phyloP scores from a whole-genome alignment of 495 filamentous ascomycete species.

The Friedmanniomyces simplex region DNA sequence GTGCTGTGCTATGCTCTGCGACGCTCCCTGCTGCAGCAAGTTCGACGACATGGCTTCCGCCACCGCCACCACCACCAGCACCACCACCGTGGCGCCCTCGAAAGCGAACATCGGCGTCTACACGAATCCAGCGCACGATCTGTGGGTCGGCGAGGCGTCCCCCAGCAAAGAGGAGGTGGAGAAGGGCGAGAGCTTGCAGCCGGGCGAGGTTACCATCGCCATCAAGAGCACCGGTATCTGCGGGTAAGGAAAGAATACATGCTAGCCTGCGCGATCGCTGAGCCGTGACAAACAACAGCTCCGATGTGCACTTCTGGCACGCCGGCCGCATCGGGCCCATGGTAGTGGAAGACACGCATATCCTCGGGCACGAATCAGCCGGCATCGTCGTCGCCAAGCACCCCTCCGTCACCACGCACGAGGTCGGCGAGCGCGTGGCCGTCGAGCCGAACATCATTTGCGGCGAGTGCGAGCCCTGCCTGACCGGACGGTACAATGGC shows the following conservation, averaged over 20 bases:
- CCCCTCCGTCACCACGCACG: slow-evolving; percentile 61
- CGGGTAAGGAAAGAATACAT: slow-evolving; percentile 53
- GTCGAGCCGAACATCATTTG: slow-evolving; percentile 89
- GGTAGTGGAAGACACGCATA: slow-evolving; percentile 77
- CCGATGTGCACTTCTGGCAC: slow-evolving; percentile 94
- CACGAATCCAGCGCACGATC: slow-evolving; percentile 82
- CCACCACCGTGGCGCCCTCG: slow-evolving; percentile 22
- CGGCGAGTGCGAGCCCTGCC: slow-evolving; percentile 75
- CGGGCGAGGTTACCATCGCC: slow-evolving; percentile 72
- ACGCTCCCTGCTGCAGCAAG: slow-evolving; percentile 12
- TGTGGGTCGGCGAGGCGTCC: slow-evolving; percentile 73
- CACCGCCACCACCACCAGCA: slow-evolving; percentile 18
- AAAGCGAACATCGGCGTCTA: slow-evolving; percentile 92
- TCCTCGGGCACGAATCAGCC: slow-evolving; percentile 87
- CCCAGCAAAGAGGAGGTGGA: slow-evolving; percentile 68
- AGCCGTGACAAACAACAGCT: slow-evolving; percentile 39
- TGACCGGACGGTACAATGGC: slow-evolving; percentile 87
- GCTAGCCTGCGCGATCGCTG: not conserved
- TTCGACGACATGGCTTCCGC: slow-evolving; percentile 13
- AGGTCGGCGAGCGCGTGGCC: slow-evolving; percentile 76
- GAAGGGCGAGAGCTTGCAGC: slow-evolving; percentile 56
- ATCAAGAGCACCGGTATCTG: slow-evolving; percentile 90
- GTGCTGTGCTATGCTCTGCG: slow-evolving; percentile 5
- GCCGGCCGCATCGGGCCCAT: slow-evolving; percentile 88
- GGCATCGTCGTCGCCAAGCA: slow-evolving; percentile 74